These are phyloP conservation scores for Micractinium sp. DNA, from an alignment of 139 green algal species.

Conservation along the genomic window DNA sequence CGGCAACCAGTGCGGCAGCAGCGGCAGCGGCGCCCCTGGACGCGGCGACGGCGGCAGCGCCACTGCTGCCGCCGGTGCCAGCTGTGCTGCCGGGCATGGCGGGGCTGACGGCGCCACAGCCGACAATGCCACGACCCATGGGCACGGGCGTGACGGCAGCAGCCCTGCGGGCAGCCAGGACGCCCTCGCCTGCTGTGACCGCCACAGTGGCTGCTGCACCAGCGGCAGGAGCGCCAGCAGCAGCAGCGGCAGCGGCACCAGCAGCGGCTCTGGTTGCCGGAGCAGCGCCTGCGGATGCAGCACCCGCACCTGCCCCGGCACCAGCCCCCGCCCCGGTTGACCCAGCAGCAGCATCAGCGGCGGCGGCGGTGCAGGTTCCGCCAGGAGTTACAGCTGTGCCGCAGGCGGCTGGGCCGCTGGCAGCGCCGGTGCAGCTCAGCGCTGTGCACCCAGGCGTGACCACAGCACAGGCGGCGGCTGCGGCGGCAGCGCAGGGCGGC, in stretches of 20 bases:
- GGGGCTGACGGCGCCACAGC: constrained; percentile 1
- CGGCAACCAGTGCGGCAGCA: not conserved
- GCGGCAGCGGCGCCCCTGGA: not conserved
- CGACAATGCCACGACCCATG: not conserved
- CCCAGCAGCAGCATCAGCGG: not conserved
- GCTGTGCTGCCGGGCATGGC: not conserved
- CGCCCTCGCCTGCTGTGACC: not conserved
- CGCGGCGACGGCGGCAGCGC: not conserved
- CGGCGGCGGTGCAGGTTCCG: not conserved
- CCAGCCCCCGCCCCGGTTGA: not conserved
- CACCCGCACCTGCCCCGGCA: not conserved
- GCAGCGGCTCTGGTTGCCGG: not conserved
- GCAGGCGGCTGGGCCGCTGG: not conserved
- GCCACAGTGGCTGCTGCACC: not conserved
- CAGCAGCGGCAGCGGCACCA: not conserved
- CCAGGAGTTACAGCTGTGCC: no score
- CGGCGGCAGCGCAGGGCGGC: not conserved
- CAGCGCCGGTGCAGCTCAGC: not conserved
- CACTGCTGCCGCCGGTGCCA: not conserved
- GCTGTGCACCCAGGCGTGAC: not conserved
- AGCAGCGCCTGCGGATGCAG: not conserved
- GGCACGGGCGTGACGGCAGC: not conserved
- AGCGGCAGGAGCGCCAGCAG: not conserved
- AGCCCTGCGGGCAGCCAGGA: not conserved
- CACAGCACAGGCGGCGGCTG: not conserved